Evolutionary conservation across 169 alveolate species (phyloP).

Genomic region (Eimeria acervulina): DNA sequence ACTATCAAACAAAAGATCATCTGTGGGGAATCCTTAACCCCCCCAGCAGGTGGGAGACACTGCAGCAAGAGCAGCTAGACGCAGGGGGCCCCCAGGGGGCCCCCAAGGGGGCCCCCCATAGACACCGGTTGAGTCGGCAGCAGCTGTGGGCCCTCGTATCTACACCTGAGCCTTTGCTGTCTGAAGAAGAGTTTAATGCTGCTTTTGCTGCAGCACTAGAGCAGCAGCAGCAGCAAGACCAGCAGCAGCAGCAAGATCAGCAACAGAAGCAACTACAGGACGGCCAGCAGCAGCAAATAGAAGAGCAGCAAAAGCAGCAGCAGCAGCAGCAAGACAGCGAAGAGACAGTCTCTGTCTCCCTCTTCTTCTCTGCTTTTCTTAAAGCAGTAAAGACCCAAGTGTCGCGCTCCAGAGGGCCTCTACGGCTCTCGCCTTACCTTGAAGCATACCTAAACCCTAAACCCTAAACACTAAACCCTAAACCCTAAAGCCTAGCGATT

Average conservation of each 20-base stretch:
- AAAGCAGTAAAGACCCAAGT: background rate
- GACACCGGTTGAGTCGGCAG: background rate
- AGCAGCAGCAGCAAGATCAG: background rate
- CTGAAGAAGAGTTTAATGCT: background rate
- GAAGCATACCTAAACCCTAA: background rate
- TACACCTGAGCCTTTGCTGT: background rate
- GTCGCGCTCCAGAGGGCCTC: background rate
- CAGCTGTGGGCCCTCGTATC: slow-evolving; percentile 38
- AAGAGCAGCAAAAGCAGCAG: background rate
- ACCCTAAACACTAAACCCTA: slow-evolving; percentile 8
- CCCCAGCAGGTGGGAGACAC: slow-evolving; percentile 2
- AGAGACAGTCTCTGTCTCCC: slow-evolving; percentile 18
- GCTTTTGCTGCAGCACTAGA: slow-evolving; percentile 2
- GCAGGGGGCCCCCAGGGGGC: too few species aligned
- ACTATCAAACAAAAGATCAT: slow-evolving; percentile 4
- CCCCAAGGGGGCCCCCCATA: background rate
- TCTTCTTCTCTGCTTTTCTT: background rate
- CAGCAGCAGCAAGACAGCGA: background rate
- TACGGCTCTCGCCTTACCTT: background rate
- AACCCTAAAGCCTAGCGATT: too few species aligned
- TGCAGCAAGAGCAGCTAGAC: background rate
- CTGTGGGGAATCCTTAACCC: background rate
- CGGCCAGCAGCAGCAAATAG: background rate
- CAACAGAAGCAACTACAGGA: slow-evolving; percentile 6
- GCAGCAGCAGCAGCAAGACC: too few species aligned